Percentiles rank a stretch among this genome's conserved stretches.
phyloP scores from a whole-genome alignment of 306 rosid genomes.

The Begonia fuchsioides region DNA sequence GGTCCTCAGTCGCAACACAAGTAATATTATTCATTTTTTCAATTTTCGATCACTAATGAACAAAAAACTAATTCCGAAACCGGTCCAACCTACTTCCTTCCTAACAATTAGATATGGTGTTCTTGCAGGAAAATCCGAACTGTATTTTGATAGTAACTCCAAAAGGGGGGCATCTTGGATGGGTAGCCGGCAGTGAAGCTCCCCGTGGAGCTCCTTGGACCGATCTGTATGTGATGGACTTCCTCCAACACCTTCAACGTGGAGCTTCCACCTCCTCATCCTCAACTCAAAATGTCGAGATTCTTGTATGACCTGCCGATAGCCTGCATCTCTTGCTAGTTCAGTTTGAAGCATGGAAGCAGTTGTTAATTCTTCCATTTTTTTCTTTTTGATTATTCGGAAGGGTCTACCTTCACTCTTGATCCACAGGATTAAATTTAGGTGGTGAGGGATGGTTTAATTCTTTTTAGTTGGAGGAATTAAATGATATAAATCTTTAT shows the following conservation, averaged over 20 bases:
- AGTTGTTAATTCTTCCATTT: no score
- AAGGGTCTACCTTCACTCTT: no score
- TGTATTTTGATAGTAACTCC: constrained; percentile 85
- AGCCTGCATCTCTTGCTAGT: not conserved
- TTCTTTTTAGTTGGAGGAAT: no score
- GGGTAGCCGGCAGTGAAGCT: constrained; percentile 85
- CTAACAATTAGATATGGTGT: constrained; percentile 8
- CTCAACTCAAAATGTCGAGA: constrained; percentile 8
- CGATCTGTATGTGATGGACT: constrained; percentile 67
- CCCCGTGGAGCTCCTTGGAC: constrained; percentile 90
- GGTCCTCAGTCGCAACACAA: no score
- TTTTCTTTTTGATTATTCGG: no score
- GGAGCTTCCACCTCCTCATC: constrained; percentile 15
- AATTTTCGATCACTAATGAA: no score
- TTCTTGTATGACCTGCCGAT: not conserved
- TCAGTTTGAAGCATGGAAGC: no score
- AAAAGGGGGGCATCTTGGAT: constrained; percentile 87
- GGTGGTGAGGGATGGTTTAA: no score
- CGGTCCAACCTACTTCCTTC: not conserved
- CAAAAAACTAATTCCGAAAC: no score
- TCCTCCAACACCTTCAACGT: constrained; percentile 51
- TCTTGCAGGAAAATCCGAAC: constrained; percentile 61
- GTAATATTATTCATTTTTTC: no score
- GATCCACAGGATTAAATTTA: no score
- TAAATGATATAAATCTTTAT: no score